These are phyloP conservation scores for Penicillium fuscoglaucum DNA, from an alignment of 2,329 filamentous ascomycete genomes.

Conservation along the genomic window DNA sequence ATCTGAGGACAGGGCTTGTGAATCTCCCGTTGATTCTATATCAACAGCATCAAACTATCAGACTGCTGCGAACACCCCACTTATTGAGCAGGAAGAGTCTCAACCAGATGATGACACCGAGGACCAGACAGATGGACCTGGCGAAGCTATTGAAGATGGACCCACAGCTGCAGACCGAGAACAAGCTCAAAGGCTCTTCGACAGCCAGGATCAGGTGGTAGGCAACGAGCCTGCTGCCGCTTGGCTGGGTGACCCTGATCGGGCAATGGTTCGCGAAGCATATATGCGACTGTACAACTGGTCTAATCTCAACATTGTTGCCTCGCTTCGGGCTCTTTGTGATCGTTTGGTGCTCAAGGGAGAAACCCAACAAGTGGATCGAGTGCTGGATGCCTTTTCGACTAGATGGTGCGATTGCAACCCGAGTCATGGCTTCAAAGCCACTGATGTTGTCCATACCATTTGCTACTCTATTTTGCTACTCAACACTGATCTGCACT, in stretches of 20 bases:
- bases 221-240: constrained; percentile 77
- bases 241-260: constrained; percentile 71
- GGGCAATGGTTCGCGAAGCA: constrained; percentile 61
- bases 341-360: constrained; percentile 78
- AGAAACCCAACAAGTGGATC: constrained; percentile 95
- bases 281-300: constrained; percentile 96
- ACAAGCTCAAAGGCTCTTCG: constrained; percentile 79
- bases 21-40: constrained; percentile 35
- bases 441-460: constrained; percentile 87
- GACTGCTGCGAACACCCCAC: constrained; percentile 47
- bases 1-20: constrained; percentile 24
- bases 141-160: constrained; percentile 22
- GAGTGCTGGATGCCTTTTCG: constrained; percentile 86
- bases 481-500: constrained; percentile 90
- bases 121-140: constrained; percentile 17
- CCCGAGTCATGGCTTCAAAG: constrained; percentile 87
- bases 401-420: constrained; percentile 93
- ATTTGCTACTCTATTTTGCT: constrained; percentile 95
- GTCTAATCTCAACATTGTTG: constrained; percentile 74
- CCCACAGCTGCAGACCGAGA: constrained; percentile 67
- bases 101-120: constrained; percentile 21
- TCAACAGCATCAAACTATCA: constrained; percentile 47
- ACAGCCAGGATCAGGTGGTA: constrained; percentile 76
- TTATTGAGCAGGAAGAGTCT: constrained; percentile 35
- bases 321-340: constrained; percentile 77